A percentile compares a stretch with the other conserved stretches of the same genome.
phyloP scores from a whole-genome alignment of 805 yeast species.

The Candida palmyrensis region DNA sequence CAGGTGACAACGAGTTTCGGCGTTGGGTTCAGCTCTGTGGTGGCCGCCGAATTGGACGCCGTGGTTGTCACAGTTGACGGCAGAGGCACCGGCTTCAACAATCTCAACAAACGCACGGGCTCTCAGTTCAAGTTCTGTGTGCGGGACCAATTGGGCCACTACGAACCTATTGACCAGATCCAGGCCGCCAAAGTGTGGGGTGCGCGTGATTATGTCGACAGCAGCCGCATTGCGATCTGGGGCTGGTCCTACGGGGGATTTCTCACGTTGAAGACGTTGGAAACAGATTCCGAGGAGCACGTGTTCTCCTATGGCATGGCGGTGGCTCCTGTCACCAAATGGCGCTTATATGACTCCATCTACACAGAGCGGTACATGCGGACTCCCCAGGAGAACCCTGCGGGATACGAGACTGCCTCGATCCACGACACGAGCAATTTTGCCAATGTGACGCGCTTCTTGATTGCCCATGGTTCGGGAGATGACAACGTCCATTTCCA shows the following conservation, averaged over 20 bases:
- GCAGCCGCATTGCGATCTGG: conserved; percentile 62
- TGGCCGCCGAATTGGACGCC: conserved; percentile 72
- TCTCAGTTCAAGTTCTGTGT: conserved; percentile 66
- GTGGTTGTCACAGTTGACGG: conserved; percentile 95
- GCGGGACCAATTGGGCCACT: conserved; percentile 74
- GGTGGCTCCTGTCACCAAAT: conserved; percentile 82
- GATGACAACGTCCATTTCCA: conserved; percentile 83
- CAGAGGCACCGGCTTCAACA: conserved; percentile 91
- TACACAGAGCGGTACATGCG: conserved; percentile 79
- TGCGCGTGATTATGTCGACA: conserved; percentile 55
- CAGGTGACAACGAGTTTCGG: conserved; percentile 59
- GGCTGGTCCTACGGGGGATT: conserved; percentile 91
- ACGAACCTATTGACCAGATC: conserved; percentile 84
- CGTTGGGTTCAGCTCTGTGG: conserved; percentile 64
- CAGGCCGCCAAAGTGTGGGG: conserved; percentile 76
- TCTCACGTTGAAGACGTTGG: conserved; percentile 67
- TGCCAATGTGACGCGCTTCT: conserved; percentile 47
- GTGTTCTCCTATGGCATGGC: conserved; percentile 72
- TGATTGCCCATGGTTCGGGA: conserved; percentile 77
- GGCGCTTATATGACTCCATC: conserved; percentile 71
- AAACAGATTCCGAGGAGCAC: conserved; percentile 51
- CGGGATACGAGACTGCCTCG: conserved; percentile 45
- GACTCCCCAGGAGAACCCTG: conserved; percentile 42
- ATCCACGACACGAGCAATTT: conserved; percentile 42
- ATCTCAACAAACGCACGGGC: conserved; percentile 42